Base-by-base conservation (phyloP, 306 rosid genomes). In the Gillenia trifoliata region DNA sequence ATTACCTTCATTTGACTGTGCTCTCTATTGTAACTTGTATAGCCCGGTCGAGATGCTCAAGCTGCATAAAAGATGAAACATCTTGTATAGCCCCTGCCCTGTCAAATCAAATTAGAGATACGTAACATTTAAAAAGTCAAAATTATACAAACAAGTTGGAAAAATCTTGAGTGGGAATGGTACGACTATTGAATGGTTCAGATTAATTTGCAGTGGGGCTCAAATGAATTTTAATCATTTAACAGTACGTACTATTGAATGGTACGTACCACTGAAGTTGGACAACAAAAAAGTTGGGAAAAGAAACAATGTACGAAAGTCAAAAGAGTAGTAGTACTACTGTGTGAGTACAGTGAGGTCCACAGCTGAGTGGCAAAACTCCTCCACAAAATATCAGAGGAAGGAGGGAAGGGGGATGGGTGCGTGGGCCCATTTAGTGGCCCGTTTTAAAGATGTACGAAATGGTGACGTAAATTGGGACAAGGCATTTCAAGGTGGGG, bases 401-500 rank as follows among this genome's bases (percentile, higher is more conserved):
- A 64, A 7, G 23, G 47, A 16, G 13, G 3, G 8, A 0, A 0
- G 8, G 26, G 19, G 5, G 15, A 33, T 8, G 25, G 3, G 43
- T 4, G 45, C 4, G 57, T 54, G 73, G 78, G 28, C 52, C 72
- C 55, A 11, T 20, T 49, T 49, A 20, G 4, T 40, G 56, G 73
- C 3, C 56, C 31, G 54, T 1, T 17, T 59, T 2, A 70, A 33
- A 70, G 64, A 70, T 11, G 70, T 30, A 72, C 74, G 64, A 65
- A 47, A 22, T 1, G 52, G 36, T 78, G 77, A 71, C 67, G 81
- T 64, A 47, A 71, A 47, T 36, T 52, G 78, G 87, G 80, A 76
- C 76, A 64, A 36, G 3, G 66, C 43, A 68, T 47, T 34, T 17
- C 6, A 25, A 13, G 5, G 81, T 23, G 59, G 83, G 89, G 55